Base-by-base conservation (phyloP, 139 green algal species). In the Chlamydomonas eustigma region DNA sequence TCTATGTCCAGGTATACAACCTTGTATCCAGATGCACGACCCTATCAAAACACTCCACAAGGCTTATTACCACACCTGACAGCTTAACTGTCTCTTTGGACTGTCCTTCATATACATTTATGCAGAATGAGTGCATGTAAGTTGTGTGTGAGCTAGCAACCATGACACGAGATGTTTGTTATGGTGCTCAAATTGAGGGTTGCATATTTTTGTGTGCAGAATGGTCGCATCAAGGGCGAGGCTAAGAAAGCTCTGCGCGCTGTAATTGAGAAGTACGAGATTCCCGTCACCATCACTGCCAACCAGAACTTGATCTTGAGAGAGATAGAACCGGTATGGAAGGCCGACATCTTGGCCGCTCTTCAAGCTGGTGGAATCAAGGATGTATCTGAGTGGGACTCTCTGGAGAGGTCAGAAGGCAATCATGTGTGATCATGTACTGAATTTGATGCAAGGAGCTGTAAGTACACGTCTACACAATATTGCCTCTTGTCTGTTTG, bases 241-340 rank as follows among this genome's bases (percentile, higher is more conserved):
- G 80, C 85, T 31, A 97, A 97, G 89, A 90, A 90, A 75, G 89
- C 90, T 12, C 82, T 97, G 39, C 85, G 93, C 34, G 74, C 74
- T 4, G 81, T 97, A 3, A 96, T 97, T 38, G 92, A 97, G 86
- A 80, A 78, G 71, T 87, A 82, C 51, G 38, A 36, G 50, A 78
- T 87, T 51, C 75, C 87, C 4, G 83, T 95, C 38, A 88, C 63
- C 24, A 86, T 97, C 64, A 96, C 91, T 1, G 77, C 81, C 50
- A 74, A 77, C 90, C 81, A 86, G 88, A 97, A 99, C 84, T 83
- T 99, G 67, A 93, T 99, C 70, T 85, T 99, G 58, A 86, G 80
- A 38, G 92, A 99, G 72, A 91, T 99, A 64, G 76, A 94, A 50
- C 90, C 91, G 1, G 83, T 79, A 4, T 92, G 86, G 90, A 95